Evolutionary conservation across 768 basidiomycete genomes (phyloP).

Genomic region (Boletus patriciae): DNA sequence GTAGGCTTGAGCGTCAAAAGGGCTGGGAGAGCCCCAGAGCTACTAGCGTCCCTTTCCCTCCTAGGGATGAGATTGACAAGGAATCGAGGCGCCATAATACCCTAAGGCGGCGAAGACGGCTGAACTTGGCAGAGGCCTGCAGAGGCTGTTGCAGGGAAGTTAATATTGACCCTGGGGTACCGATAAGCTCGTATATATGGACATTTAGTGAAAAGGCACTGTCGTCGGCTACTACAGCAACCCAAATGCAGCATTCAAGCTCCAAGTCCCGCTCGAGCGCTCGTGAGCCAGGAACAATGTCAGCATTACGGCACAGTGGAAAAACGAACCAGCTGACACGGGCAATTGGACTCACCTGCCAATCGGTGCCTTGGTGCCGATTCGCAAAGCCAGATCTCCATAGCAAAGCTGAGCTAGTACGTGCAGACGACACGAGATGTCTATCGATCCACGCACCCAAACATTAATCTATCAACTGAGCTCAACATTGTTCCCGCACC

Average conservation of each 20-base stretch:
- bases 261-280: constrained; percentile 3
- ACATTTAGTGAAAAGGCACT: constrained; percentile 6
- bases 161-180: background rate
- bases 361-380: background rate
- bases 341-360: background rate
- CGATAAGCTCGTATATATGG: constrained; percentile 10
- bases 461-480: background rate
- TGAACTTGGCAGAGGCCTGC: background rate
- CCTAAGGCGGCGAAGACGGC: background rate
- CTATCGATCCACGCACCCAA: background rate
- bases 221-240: background rate
- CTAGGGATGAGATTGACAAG: constrained; percentile 49
- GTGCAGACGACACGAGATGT: background rate
- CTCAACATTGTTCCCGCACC: background rate
- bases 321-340: constrained; percentile 9
- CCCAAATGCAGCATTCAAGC: constrained; percentile 13
- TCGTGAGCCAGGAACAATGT: constrained; percentile 17
- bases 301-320: constrained; percentile 16
- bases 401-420: background rate
- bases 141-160: background rate
- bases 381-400: background rate
- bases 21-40: constrained; percentile 42
- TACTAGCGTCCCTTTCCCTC: constrained; percentile 38
- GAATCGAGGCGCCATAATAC: constrained; percentile 34
- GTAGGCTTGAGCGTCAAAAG: constrained; percentile 46